phyloP scores from a whole-genome alignment of 768 basidiomycete genomes.

The Suillus spraguei region DNA sequence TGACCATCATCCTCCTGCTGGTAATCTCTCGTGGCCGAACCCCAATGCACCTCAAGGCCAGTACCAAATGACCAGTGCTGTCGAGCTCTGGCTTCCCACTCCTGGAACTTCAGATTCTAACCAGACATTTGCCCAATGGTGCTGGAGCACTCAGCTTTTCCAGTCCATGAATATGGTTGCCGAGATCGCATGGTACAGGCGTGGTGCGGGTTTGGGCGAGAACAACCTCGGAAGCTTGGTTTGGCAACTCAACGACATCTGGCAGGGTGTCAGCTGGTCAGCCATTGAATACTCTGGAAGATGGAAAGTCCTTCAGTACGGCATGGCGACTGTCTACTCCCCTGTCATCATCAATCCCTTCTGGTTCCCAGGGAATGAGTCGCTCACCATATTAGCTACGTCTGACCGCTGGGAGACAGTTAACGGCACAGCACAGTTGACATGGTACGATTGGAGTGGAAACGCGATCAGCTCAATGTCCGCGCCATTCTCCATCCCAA shows the following conservation, averaged over 20 bases:
- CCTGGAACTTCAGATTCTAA: conserved; percentile 50
- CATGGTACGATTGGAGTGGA: conserved; percentile 62
- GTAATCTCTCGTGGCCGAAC: conserved; percentile 54
- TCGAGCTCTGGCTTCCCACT: conserved; percentile 57
- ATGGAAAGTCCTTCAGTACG: conserved; percentile 63
- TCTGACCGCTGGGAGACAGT: conserved; percentile 54
- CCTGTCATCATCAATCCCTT: conserved; percentile 57
- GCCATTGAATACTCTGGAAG: conserved; percentile 58
- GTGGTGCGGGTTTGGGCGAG: conserved; percentile 58
- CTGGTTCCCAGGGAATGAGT: conserved; percentile 52
- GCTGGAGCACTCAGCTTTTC: conserved; percentile 64
- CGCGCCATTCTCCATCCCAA: conserved; percentile 44
- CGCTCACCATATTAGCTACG: conserved; percentile 50
- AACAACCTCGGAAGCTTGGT: conserved; percentile 61
- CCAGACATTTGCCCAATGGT: conserved; percentile 65
- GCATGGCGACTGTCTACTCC: conserved; percentile 43
- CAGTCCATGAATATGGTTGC: conserved; percentile 61
- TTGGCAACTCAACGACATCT: conserved; percentile 64
- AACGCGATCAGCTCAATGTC: conserved; percentile 39
- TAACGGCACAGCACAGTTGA: conserved; percentile 47
- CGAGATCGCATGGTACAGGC: conserved; percentile 61
- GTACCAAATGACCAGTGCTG: conserved; percentile 51
- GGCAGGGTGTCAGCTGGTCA: conserved; percentile 61
- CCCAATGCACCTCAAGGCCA: conserved; percentile 57
- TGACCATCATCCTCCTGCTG: conserved; percentile 59